Base-by-base conservation (phyloP, 2,329 filamentous ascomycete genomes). In the Juglanconis sp. region DNA sequence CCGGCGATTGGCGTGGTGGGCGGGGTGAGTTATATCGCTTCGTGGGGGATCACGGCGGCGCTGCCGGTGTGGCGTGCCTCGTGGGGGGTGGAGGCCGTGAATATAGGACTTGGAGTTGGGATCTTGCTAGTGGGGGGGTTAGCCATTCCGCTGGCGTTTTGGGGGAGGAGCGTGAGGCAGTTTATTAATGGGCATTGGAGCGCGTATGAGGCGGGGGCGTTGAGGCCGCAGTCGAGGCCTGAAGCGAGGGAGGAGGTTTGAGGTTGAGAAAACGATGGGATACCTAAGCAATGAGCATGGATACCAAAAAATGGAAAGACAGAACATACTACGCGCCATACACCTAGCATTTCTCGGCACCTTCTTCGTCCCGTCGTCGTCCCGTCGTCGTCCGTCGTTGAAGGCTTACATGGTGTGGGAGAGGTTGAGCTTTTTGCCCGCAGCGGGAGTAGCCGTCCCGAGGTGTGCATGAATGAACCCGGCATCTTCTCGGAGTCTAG, bases 81-180 rank as follows among this genome's bases (percentile, higher is more conserved):
- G 3, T 53, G 61, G 49, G 48, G 58, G 2, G 55, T 52, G 44
- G 11, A 63, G 35, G 59, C 59, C 11, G 53, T 64, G 13, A 63
- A 62, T 34, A 52, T 66, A 1, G 55, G 62, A 8, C 55, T 68
- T 32, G 60, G 66, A 34, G 38, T 63, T 11, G 55, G 50, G 24
- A 31, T 66, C 7, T 34, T 66, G 15, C n/a, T 56, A 1, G 57
- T 69, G n/a, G 67, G 67, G 9, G 50, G 65, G 15, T 51, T 69
- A 4, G 67, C 60, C 8, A 59, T 69, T 32, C 67, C 68, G 1
- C 47, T 68, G 1, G 67, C 68, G 1, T 69, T 69, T 57, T 69
- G 68, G 67, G 68, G 67, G 2, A 67, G 65, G 58, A 66, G 53
- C 31, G 58, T 69, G 51, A 62, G 68, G 5, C 68, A 69, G 55